These are phyloP conservation scores for Rhododendron ferrugineum DNA, from an alignment of 148 eudicot genomes.

Conservation along the genomic window DNA sequence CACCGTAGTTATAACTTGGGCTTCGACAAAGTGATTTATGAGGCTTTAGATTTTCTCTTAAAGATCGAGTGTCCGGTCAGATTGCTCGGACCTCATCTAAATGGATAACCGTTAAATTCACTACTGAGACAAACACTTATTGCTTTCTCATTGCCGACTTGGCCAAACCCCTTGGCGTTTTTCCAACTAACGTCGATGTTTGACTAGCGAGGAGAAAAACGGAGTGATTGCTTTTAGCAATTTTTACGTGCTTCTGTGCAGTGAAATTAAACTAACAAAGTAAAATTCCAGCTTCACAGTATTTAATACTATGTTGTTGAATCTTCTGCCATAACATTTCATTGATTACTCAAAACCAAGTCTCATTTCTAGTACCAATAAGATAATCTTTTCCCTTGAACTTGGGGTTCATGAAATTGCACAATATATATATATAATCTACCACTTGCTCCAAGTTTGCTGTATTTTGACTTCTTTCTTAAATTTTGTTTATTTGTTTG, in stretches of 20 bases:
- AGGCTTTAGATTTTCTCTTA: not conserved
- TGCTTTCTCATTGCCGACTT: not conserved
- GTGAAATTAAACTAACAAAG: not conserved
- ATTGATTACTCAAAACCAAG: not conserved
- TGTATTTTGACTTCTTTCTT: not conserved
- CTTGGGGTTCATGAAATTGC: not conserved
- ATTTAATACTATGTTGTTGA: not conserved
- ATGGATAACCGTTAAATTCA: too few relatives aligned
- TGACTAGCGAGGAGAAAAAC: not conserved
- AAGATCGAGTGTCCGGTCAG: too few relatives aligned
- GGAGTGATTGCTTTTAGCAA: not conserved
- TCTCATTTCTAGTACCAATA: not conserved
- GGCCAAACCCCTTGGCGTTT: too few relatives aligned
- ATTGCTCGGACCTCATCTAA: too few relatives aligned
- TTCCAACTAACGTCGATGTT: not conserved
- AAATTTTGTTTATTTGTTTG: not conserved
- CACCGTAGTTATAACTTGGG: not conserved
- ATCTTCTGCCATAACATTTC: not conserved
- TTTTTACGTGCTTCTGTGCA: not conserved
- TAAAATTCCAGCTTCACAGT: not conserved
- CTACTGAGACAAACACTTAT: not conserved
- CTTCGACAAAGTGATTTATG: not conserved
- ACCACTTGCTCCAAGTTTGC: not conserved
- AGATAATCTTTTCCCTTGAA: not conserved
- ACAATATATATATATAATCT: not conserved